phyloP scores from a whole-genome alignment of 345 rosid species.

The Ceriops tagal region DNA sequence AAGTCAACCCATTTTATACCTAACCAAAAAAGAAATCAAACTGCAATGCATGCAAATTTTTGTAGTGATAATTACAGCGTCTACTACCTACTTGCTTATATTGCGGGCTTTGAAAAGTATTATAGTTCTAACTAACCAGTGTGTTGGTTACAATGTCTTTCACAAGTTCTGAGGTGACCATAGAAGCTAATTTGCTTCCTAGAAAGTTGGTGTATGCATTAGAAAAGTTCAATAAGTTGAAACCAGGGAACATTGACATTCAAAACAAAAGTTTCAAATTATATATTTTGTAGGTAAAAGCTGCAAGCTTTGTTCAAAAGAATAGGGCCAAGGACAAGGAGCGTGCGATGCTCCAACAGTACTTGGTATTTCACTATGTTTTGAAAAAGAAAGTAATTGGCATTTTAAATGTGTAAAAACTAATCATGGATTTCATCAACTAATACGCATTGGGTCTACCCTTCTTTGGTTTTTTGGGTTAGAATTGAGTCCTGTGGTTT shows the following conservation, averaged over 20 bases:
- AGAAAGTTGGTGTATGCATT: neutral
- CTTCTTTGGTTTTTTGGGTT: too few species aligned
- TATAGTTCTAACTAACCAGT: conserved; percentile 14
- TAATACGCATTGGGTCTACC: too few species aligned
- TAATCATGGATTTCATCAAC: neutral
- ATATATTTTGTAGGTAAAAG: too few species aligned
- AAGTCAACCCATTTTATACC: neutral
- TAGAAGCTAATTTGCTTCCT: neutral
- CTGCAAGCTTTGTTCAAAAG: neutral
- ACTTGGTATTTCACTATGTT: neutral
- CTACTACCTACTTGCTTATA: conserved; percentile 19
- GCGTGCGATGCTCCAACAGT: too few species aligned
- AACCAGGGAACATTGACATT: too few species aligned
- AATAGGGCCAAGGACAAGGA: neutral
- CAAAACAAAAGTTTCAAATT: too few species aligned
- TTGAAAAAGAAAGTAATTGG: neutral
- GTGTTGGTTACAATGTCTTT: neutral
- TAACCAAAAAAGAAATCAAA: neutral
- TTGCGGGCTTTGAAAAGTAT: conserved; percentile 23
- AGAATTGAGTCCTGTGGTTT: too few species aligned
- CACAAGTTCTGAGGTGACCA: neutral
- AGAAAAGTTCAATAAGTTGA: neutral
- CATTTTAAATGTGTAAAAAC: neutral
- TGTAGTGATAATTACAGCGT: neutral
- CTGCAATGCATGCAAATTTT: neutral